Evolutionary conservation across 169 alveolate species (phyloP).

Genomic region (Plasmodium sp.): DNA sequence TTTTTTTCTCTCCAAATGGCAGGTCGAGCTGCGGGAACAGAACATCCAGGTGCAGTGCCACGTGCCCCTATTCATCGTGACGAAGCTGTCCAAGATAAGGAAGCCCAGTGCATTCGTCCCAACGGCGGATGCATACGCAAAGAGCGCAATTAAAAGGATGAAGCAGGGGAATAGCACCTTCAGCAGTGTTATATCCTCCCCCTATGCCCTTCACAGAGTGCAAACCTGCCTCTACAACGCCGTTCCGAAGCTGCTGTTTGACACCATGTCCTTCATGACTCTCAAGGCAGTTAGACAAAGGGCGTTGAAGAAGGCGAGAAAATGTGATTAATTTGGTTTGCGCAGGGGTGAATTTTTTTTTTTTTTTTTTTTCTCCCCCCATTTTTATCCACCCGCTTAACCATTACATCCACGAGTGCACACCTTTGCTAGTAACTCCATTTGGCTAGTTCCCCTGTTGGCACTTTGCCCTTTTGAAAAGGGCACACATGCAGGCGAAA

Average conservation of each 20-base stretch:
- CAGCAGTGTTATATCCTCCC: constrained; percentile 60
- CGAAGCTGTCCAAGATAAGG: constrained; percentile 77
- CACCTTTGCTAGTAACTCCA: not conserved
- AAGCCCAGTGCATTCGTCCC: constrained; percentile 76
- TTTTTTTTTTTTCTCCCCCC: not conserved
- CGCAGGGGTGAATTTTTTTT: not conserved
- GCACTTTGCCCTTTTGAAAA: not conserved
- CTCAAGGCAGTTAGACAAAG: constrained; percentile 36
- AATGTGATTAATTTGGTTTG: not conserved
- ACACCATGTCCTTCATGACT: not conserved
- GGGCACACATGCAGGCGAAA: not conserved
- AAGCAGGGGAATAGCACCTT: constrained; percentile 25
- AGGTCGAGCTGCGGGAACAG: constrained; percentile 70
- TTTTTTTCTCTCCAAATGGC: not conserved
- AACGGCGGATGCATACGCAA: constrained; percentile 72
- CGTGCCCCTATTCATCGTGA: constrained; percentile 73
- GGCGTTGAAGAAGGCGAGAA: constrained; percentile 34
- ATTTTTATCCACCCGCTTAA: not conserved
- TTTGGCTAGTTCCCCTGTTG: not conserved
- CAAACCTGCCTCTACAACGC: constrained; percentile 59
- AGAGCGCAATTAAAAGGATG: constrained; percentile 36
- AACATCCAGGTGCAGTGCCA: constrained; percentile 79
- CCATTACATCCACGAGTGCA: not conserved
- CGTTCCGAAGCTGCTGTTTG: constrained; percentile 21
- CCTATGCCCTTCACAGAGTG: constrained; percentile 73